Base-by-base conservation (phyloP, 371 early-diverging fungal genomes). In the Lichtheimia hyalospora region DNA sequence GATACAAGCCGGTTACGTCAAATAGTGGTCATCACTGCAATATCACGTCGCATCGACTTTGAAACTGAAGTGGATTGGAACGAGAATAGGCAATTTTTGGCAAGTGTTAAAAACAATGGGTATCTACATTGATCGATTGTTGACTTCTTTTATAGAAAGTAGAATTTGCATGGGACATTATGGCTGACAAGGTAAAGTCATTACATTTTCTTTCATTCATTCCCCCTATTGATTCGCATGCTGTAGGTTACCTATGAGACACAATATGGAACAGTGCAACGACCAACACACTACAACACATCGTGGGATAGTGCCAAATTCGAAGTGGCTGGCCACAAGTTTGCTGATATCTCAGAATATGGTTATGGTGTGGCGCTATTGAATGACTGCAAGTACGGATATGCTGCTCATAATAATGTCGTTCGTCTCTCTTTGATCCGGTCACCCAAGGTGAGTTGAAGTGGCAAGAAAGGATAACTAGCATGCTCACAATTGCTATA, bases 241-340 rank as follows among this genome's bases (percentile, higher is more conserved):
- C 21, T 20, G 21, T 62, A 79, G 76, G 95, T 96, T 10, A 96
- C 96, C 0, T 98, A 96, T 67, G 97, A 98, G 63, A 94, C 94
- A 5, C 96, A 95, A 72, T 96, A 92, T 75, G 98, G 99, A 12
- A 85, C 84, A 27, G 81, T 97, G 5, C 89, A 89, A 68, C 83
- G 99, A 42, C 95, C 98, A 2, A 97, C 94, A 3, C 96, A 96
- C 49, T 94, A 85, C 81, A 98, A 97, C 73, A 96, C 92, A 4
- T 87, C 89, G 16, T 92, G 92, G 84, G 97, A 97, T 64, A 78
- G 92, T 63, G 96, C 97, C 14, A 90, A 91, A 56, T 80, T 80
- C 49, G 80, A 80, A 63, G 80, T 78, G 67, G 46, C 39, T 71
- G 96, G 90, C 0, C 99, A 98, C 84, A 95, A 93, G 69, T 98